Base-by-base conservation (phyloP, 257 asterid species). In the Ilex asprella region DNA sequence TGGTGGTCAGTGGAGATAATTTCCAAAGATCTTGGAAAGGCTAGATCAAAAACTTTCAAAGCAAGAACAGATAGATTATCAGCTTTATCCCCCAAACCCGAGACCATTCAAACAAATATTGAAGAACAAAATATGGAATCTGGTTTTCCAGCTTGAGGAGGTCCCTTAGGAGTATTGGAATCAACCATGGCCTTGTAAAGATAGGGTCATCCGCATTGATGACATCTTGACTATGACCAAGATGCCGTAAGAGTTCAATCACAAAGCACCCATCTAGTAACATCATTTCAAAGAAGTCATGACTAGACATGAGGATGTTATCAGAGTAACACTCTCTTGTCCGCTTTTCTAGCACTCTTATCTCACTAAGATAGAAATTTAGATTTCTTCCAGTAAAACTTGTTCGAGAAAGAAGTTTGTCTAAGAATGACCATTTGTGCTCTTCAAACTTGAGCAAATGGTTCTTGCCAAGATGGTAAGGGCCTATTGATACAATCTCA, bases 221-320 rank as follows among this genome's bases (percentile, higher is more conserved):
- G n/a, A 10, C 14, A 30, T 30, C 7, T 60, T 60, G n/a, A 14
- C 55, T 60, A 11, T 39, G 5, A 7, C 32, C 14, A 16, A 32
- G 10, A 21, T 35, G 41, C 8, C 2, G 41, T 8, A 41, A n/a
- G 32, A 60, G 39, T 7, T 16, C 55, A 27, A 60, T 16, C 16
- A 60, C 27, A 30, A 60, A 60, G 39, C 53, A 43, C 3, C 54
- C 32, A 39, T 60, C 64, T 3, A 60, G 16, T 43, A 60, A 4
- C 64, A 60, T 43, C 64, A 60, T 60, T 29, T 60, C 35, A 41
- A 43, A 16, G 27, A 60, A 29, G n/a, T 60, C 64, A 5, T 13
- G 16, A 32, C 55, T 44, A 2, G 54, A 41, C 31, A 60, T 41
- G 3, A 2, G 41, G n/a, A 30, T 12, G 1, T 3, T 2, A 2